Evolutionary conservation across 352 stramenopile genomes (phyloP).

Genomic region (Globisporangium viniferum): DNA sequence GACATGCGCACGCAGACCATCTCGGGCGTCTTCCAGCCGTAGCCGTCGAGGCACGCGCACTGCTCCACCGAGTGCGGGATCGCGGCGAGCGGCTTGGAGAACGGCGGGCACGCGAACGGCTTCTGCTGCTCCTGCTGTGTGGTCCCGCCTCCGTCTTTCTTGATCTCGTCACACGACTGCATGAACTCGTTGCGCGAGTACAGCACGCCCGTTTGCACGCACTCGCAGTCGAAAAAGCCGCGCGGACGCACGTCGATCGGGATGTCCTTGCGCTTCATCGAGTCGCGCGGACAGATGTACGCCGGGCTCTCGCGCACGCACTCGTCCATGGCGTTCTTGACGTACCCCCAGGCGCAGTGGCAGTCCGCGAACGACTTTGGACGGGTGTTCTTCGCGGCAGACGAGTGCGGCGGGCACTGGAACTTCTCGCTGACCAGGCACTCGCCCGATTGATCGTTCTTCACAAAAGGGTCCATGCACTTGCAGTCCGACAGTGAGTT

Average conservation of each 20-base stretch:
- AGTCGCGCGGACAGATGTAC: slow-evolving; percentile 66
- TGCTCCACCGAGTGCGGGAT: slow-evolving; percentile 68
- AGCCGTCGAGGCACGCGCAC: slow-evolving; percentile 73
- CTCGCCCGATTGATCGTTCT: slow-evolving; percentile 73
- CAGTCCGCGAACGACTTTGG: slow-evolving; percentile 66
- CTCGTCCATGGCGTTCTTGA: slow-evolving; percentile 35
- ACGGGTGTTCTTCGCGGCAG: slow-evolving; percentile 23
- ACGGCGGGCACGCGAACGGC: slow-evolving; percentile 55
- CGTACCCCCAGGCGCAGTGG: slow-evolving; percentile 70
- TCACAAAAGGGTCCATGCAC: slow-evolving; percentile 57
- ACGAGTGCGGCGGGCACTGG: slow-evolving; percentile 38
- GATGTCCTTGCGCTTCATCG: slow-evolving; percentile 38
- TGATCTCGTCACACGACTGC: slow-evolving; percentile 41
- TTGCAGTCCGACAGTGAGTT: slow-evolving; percentile 71
- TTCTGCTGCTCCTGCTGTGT: slow-evolving; percentile 1
- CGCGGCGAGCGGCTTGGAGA: slow-evolving; percentile 47
- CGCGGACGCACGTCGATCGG: slow-evolving; percentile 33
- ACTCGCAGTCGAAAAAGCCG: slow-evolving; percentile 79
- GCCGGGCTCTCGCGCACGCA: slow-evolving; percentile 54
- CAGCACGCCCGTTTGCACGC: slow-evolving; percentile 27
- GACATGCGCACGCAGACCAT: slow-evolving; percentile 61
- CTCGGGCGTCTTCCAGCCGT: slow-evolving; percentile 66
- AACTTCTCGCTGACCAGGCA: slow-evolving; percentile 34
- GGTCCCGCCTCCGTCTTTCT: slow-evolving; percentile 22
- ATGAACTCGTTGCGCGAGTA: slow-evolving; percentile 58